Conservation (phyloP, 768 basidiomycete genomes). For the Lactifluus volemus region DNA sequence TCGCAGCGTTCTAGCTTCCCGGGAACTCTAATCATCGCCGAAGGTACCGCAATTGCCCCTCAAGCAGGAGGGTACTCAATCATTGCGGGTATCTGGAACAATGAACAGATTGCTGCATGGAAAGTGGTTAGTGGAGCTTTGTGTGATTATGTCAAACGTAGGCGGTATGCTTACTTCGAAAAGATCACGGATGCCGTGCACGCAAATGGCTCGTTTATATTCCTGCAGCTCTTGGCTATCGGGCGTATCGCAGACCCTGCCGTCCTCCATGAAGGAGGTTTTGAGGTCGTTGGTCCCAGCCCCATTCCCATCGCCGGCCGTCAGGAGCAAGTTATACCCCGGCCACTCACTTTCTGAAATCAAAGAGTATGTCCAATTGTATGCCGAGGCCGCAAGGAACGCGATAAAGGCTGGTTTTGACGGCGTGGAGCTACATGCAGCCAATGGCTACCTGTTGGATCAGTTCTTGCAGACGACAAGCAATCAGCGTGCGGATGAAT, state of each 20-base stretch:
- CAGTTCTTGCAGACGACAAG: conserved; percentile 29
- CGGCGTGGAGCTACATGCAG: conserved; percentile 31
- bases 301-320: conserved; percentile 22
- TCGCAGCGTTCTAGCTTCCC: conserved; percentile 37
- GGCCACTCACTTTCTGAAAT: too few species aligned
- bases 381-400: too few species aligned
- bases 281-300: conserved; percentile 18
- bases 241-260: conserved; percentile 35
- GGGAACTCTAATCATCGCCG: conserved; percentile 49
- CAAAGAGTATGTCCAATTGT: too few species aligned
- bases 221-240: conserved; percentile 49
- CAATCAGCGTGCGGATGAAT: conserved; percentile 36
- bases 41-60: conserved; percentile 45
- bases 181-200: conserved; percentile 50
- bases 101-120: conserved; percentile 48
- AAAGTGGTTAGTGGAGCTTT: conserved; percentile 29
- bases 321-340: neutral
- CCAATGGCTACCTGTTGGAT: conserved; percentile 26
- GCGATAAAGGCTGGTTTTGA: conserved; percentile 28
- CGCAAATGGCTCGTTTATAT: conserved; percentile 42
- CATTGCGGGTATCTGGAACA: conserved; percentile 57
- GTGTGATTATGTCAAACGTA: neutral
- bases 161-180: conserved; percentile 23
- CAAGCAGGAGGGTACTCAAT: conserved; percentile 41
- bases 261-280: conserved; percentile 29